Base-by-base conservation (phyloP, 768 basidiomycete genomes). In the Termitomyces sp. region DNA sequence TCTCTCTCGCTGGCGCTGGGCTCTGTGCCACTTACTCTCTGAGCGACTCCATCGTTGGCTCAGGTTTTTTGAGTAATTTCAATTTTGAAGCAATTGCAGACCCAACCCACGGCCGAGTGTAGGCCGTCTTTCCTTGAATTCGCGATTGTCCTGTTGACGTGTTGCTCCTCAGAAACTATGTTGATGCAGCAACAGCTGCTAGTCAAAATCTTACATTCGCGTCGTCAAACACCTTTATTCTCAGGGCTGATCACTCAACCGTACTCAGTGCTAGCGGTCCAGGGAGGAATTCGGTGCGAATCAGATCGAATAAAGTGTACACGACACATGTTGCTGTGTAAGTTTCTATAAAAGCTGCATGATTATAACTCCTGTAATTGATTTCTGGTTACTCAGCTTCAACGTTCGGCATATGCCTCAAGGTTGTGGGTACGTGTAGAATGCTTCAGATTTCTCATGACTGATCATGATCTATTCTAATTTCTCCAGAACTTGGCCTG, bases 81-180 rank as follows among this genome's bases (percentile, higher is more conserved):
- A 64, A 68, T 34, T 82, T 79, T 66, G 70, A 82, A 62, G 72
- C 72, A 4, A 79, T 81, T 34, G 55, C 76, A 0, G 86, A 87
- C 64, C 85, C 86, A 1, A 87, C 84, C 2, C 73, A 83, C 46
- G 86, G 86, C 18, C 72, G 84, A 65, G 86, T 87, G 85, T 87
- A 70, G 58, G 79, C 14, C 16, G 3, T 51, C 9, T 20, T 52
- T 52, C 18, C 9, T 40, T 30, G 20, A 4, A 20, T 30, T 26
- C 7, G 5, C 7, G 3, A 4, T 13, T 12, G 10, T n/a, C 18
- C 5, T 39, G 30, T 20, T 40, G 12, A 20, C 27, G 6, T 9
- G 2, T 10, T 5, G 2, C 24, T 39, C 39, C 46, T 13, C 40
- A 80, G 79, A 13, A 76, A 73, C 59, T 78, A 79, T 52, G 76